A percentile compares a stretch with the other conserved stretches of the same genome.
These are phyloP conservation scores for Ganoderma sinense DNA, from an alignment of 1,284 basidiomycete genomes.

Conservation along the genomic window DNA sequence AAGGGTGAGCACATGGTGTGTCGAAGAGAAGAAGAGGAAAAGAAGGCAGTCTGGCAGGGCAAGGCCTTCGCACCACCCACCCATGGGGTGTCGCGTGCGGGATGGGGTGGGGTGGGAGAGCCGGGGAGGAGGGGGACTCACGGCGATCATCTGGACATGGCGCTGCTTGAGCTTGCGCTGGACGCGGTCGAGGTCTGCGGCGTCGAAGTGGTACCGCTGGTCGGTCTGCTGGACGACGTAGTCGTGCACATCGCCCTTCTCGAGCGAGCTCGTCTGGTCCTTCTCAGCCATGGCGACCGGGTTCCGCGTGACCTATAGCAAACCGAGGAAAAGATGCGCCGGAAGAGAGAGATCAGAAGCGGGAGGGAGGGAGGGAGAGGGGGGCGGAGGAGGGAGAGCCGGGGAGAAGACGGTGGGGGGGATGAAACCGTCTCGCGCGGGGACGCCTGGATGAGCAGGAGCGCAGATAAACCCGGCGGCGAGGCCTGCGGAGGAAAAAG, in stretches of 20 bases:
- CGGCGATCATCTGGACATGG: slow-evolving; percentile 73
- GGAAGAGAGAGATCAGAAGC: no score
- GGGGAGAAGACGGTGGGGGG: neutral
- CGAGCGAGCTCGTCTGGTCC: slow-evolving; percentile 33
- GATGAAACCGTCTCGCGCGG: neutral
- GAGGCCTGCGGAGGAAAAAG: neutral
- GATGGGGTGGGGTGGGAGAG: neutral
- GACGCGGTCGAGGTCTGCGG: slow-evolving; percentile 65
- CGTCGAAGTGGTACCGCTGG: slow-evolving; percentile 50
- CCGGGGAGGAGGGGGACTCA: slow-evolving; percentile 23
- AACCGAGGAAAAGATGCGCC: neutral
- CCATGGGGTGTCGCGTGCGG: neutral
- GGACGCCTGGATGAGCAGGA: neutral
- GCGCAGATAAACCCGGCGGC: neutral
- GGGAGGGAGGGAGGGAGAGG: neutral
- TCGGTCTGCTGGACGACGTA: slow-evolving; percentile 37
- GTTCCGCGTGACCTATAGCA: neutral
- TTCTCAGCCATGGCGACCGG: slow-evolving; percentile 27
- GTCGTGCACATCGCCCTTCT: slow-evolving; percentile 42
- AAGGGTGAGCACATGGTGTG: neutral
- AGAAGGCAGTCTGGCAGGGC: neutral
- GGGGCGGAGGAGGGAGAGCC: neutral
- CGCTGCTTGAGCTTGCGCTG: slow-evolving; percentile 72
- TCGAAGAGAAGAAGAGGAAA: neutral
- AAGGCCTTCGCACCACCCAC: neutral